Percentiles rank a stretch among this genome's conserved stretches.
Conservation (phyloP, 2,329 filamentous ascomycete genomes). For the Beauveria sp. region DNA sequence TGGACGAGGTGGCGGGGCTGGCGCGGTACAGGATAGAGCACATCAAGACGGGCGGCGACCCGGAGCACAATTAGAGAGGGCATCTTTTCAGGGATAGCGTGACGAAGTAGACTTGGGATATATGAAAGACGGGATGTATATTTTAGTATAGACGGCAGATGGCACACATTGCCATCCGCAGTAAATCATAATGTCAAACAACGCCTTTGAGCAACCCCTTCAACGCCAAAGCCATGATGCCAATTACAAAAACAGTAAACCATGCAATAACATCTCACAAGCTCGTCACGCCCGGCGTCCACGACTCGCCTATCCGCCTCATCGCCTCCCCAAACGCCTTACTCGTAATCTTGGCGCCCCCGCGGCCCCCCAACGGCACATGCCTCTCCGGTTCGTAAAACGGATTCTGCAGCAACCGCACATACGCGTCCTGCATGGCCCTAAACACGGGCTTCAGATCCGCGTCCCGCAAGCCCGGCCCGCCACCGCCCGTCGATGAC, state of each 20-base stretch:
- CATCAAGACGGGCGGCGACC: slow-evolving; percentile 20
- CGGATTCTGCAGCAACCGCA: slow-evolving; percentile 81
- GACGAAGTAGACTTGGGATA: neutral
- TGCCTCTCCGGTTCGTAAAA: slow-evolving; percentile 90
- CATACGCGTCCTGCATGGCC: slow-evolving; percentile 88
- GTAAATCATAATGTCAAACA: neutral
- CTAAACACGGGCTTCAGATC: slow-evolving; percentile 87
- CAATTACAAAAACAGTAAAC: neutral
- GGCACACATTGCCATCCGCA: neutral
- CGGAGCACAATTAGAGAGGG: neutral
- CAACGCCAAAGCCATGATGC: slow-evolving; percentile 8
- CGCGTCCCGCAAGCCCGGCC: slow-evolving; percentile 69
- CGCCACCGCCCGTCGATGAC: slow-evolving; percentile 21
- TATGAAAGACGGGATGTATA: neutral
- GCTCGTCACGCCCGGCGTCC: slow-evolving; percentile 64
- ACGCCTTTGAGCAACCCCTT: neutral
- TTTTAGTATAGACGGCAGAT: neutral
- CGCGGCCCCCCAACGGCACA: slow-evolving; percentile 46
- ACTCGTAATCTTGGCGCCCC: slow-evolving; percentile 69
- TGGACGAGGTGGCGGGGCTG: slow-evolving; percentile 31
- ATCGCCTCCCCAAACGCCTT: slow-evolving; percentile 75
- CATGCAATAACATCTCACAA: slow-evolving; percentile 31
- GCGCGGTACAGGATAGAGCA: slow-evolving; percentile 30
- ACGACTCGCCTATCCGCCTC: slow-evolving; percentile 74
- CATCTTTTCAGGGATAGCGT: neutral